Percentiles rank a stretch among this genome's conserved stretches.
phyloP scores from a whole-genome alignment of 768 basidiomycete species.

The Astraeus odoratus region DNA sequence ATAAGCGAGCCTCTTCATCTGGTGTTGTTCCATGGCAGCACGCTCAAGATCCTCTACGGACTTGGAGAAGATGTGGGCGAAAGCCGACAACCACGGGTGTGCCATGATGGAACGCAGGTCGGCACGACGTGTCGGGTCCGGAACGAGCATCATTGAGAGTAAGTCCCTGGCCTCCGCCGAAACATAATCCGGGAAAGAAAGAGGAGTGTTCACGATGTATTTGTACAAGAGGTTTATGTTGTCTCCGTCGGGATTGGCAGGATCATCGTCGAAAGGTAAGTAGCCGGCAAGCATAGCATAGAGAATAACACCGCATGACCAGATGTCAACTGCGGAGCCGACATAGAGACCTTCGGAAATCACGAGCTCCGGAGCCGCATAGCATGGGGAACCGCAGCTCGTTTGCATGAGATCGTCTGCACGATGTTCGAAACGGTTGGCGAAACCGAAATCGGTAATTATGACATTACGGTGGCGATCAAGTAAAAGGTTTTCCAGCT shows the following conservation, averaged over 20 bases:
- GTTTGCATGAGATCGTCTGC: slow-evolving; percentile 97
- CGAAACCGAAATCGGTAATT: slow-evolving; percentile 99
- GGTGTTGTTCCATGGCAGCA: slow-evolving; percentile 78
- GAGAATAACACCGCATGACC: slow-evolving; percentile 92
- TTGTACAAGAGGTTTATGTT: slow-evolving; percentile 98
- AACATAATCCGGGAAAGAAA: slow-evolving; percentile 96
- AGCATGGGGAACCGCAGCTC: slow-evolving; percentile 94
- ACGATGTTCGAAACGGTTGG: slow-evolving; percentile 92
- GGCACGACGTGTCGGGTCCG: slow-evolving; percentile 78
- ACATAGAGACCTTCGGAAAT: slow-evolving; percentile 96
- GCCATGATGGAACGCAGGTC: slow-evolving; percentile 74
- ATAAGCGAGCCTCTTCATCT: slow-evolving; percentile 74
- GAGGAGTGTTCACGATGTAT: slow-evolving; percentile 95
- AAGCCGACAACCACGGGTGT: slow-evolving; percentile 76
- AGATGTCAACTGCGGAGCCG: slow-evolving; percentile 96
- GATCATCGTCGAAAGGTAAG: slow-evolving; percentile 99
- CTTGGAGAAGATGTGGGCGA: slow-evolving; percentile 47
- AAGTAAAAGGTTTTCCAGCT: slow-evolving; percentile 95
- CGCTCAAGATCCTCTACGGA: slow-evolving; percentile 74
- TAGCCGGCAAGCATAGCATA: slow-evolving; percentile 97
- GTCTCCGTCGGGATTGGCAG: slow-evolving; percentile 96
- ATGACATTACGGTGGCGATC: slow-evolving; percentile 98
- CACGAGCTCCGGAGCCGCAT: slow-evolving; percentile 96
- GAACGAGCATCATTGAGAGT: slow-evolving; percentile 88
- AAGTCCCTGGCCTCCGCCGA: slow-evolving; percentile 78